Evolutionary conservation across 2,329 filamentous ascomycete genomes (phyloP), one percentile per base, ranked within the genome.

Genomic region (Cladosporium oxysporum): DNA sequence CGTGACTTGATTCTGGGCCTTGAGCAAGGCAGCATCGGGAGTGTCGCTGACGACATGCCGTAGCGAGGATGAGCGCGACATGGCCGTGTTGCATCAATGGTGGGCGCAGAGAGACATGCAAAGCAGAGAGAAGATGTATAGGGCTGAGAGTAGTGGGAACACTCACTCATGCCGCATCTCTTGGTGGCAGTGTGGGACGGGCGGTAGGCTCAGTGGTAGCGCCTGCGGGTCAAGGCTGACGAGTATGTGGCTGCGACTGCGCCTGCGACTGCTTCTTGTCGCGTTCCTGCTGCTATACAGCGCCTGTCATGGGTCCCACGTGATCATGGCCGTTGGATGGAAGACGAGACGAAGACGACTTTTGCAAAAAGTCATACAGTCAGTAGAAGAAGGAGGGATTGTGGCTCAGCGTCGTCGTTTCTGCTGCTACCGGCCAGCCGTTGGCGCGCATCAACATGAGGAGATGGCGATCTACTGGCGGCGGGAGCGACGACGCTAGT

Each of bases 1-100:
- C 70, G 76, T 79, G 74, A 93, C 93, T 76, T 89, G 88, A 77
- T 91, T 90, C 72, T 74, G 69, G 60, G 66, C 68, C 66, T 72
- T 69, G 66, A 72, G 67, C 26, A 52, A 49, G 21, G 67, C 66
- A n/a, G 60, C 65, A 62, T 66, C 69, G 63, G 62, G 72, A 57
- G 68, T 68, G 68, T 69, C 55, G 61, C 67, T 70, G 53, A 73
- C 59, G 55, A 68, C 67, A 44, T 69, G 68, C 63, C 69, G 68
- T 61, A 73, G 69, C 33, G 69, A 71, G 16, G 70, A 67, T 29
- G 67, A 58, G 61, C 71, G 67, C 66, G 74, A 74, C 70, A 74
- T 74, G 69, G 61, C 52, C 3, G 12, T 50, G 18, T 18, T 57
- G 53, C 60, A 50, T 49, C 50, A 66, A 29, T 28, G 41, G 18